Evolutionary conservation across 805 yeast genomes (phyloP), one percentile per base, ranked within the genome.

Genomic region (Candida takata): DNA sequence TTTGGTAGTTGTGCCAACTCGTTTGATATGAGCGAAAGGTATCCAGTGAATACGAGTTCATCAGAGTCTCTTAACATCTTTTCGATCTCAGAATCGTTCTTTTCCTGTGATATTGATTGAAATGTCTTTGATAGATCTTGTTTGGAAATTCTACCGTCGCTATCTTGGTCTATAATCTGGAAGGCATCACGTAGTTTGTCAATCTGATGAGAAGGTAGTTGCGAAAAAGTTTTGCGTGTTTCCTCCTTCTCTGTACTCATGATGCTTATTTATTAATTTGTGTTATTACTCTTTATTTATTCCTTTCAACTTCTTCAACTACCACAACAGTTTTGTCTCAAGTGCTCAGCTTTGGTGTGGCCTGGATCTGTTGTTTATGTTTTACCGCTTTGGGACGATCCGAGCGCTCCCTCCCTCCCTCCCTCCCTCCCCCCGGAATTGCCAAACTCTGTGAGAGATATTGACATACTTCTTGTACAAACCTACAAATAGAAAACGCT

Each of bases 151-250:
- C 57, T 52, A 2, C 86, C 85, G 49, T 87, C 94, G 18, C 80
- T 77, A 42, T 88, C 90, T 25, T 81, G 81, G 52, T 88, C 96
- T 7, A 88, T 74, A 47, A 84, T 57, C 20, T 84, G 76, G 56
- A 87, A 88, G 2, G 92, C 77, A 45, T 84, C 82, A 38, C 84
- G 69, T 37, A 83, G 65, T 44, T 72, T 79, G 12, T 74, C 64
- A 18, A 84, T 74, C 50, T 84, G 85, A 24, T 69, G 76, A 36
- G 74, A 70, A 5, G 79, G 67, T 14, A 85, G 69, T 64, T 31
- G 60, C 57, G 42, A 62, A 57, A 33, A 54, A 7, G 34, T 31
- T 17, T 24, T n/a, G 24, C n/a, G n/a, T n/a, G n/a, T n/a, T 16
- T 35, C 11, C n/a, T 36, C 9, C 18, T 8, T 20, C 15, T 29